A percentile compares a stretch with the other conserved stretches of the same genome.
These are phyloP conservation scores for Moniliella sp. DNA, from an alignment of 1,284 basidiomycete species.

Conservation along the genomic window DNA sequence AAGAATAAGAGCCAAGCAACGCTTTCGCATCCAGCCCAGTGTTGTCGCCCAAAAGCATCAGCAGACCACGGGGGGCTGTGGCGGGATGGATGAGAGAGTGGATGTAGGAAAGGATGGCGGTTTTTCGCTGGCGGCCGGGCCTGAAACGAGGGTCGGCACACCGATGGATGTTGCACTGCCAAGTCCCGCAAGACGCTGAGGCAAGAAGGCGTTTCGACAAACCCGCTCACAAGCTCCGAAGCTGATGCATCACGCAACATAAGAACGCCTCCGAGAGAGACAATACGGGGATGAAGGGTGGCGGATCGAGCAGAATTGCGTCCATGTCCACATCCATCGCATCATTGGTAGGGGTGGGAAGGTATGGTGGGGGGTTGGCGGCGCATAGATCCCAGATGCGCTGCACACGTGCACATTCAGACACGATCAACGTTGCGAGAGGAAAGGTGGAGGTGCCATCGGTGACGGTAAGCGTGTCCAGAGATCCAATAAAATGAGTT, in stretches of 20 bases:
- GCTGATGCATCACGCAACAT: not conserved
- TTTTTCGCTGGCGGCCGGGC: conserved; percentile 77
- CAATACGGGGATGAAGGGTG: not conserved
- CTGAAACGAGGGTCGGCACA: conserved; percentile 62
- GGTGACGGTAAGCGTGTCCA: not conserved
- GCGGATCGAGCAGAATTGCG: conserved; percentile 2
- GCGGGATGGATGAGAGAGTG: conserved; percentile 40
- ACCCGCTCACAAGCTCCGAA: conserved; percentile 3
- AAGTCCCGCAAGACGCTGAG: conserved; percentile 45
- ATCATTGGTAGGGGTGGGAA: not conserved
- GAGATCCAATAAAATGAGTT: conserved; percentile 4
- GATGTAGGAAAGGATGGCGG: conserved; percentile 57
- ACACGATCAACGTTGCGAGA: not conserved
- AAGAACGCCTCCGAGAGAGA: not conserved
- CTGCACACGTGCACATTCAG: too few relatives aligned
- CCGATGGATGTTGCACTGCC: conserved; percentile 48
- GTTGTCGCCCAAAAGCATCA: conserved; percentile 54
- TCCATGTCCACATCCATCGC: not conserved
- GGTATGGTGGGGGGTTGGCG: not conserved
- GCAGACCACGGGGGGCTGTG: conserved; percentile 46
- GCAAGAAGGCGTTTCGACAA: conserved; percentile 48
- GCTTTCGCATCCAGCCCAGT: conserved; percentile 62
- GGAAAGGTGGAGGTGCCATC: not conserved
- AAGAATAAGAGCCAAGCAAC: conserved; percentile 76
- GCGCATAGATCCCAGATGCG: not conserved